Percentiles rank a stretch among this genome's conserved stretches.
These are phyloP conservation scores for Macrolepiota albuminosa DNA, from an alignment of 768 basidiomycete genomes.

Conservation along the genomic window DNA sequence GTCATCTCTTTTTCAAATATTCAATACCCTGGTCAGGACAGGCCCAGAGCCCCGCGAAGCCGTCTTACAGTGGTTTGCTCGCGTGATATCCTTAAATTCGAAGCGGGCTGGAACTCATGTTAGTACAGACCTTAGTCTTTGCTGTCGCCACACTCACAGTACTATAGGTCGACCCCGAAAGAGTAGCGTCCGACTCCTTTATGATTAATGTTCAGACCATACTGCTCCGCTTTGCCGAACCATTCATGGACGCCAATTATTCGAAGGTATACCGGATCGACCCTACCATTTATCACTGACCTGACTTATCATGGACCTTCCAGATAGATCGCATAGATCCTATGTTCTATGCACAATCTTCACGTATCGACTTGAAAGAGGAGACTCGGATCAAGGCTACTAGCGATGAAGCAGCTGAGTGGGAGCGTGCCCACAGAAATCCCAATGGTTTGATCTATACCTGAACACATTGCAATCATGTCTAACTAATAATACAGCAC, in stretches of 20 bases:
- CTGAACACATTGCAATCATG: neutral
- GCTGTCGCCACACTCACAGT: neutral
- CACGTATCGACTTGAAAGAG: conserved; percentile 72
- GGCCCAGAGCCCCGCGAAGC: conserved; percentile 75
- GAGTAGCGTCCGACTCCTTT: conserved; percentile 87
- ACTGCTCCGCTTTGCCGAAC: conserved; percentile 82
- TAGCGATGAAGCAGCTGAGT: conserved; percentile 76
- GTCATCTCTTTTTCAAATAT: conserved; percentile 77
- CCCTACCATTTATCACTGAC: neutral
- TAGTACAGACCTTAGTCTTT: conserved; percentile 8
- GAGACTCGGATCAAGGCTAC: conserved; percentile 95
- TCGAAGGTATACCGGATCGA: conserved; percentile 57
- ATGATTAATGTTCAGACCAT: conserved; percentile 89
- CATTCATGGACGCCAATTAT: conserved; percentile 90
- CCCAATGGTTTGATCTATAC: conserved; percentile 33
- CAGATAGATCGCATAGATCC: conserved; percentile 92
- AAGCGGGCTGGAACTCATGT: conserved; percentile 92
- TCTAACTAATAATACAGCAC: conserved; percentile 29
- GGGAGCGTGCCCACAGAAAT: conserved; percentile 50
- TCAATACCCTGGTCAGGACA: conserved; percentile 84
- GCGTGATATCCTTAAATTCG: conserved; percentile 67
- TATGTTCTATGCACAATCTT: conserved; percentile 68
- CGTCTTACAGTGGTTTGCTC: conserved; percentile 78
- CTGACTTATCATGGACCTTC: neutral
- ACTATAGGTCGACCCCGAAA: conserved; percentile 70